Evolutionary conservation across 1,139 yeast species (phyloP).

Genomic region (Yamadazyma pseudoaaseri): DNA sequence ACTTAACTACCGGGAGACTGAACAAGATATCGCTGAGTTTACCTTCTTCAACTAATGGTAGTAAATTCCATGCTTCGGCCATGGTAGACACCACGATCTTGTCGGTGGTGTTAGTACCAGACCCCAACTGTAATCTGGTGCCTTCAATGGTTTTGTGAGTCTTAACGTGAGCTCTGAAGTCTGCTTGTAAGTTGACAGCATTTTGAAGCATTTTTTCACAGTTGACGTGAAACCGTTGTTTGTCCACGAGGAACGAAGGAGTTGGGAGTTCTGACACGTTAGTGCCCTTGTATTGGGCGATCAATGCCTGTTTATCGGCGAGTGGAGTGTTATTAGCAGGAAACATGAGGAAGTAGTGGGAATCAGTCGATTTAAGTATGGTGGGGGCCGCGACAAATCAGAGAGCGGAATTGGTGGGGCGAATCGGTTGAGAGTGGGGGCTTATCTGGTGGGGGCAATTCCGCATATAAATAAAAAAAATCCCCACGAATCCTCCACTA

Average conservation of each 20-base stretch:
- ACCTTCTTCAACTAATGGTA: conserved; percentile 43
- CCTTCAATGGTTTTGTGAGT: conserved; percentile 62
- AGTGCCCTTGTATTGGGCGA: conserved; percentile 25
- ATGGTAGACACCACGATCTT: conserved; percentile 70
- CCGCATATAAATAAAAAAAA: no score
- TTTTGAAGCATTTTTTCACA: conserved; percentile 31
- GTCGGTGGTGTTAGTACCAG: conserved; percentile 27
- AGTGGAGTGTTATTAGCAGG: conserved; percentile 18
- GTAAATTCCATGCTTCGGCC: conserved; percentile 60
- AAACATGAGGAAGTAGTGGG: conserved; percentile 4
- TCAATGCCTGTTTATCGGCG: conserved; percentile 24
- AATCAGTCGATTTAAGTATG: background rate
- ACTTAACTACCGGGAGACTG: conserved; percentile 66
- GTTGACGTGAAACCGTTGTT: conserved; percentile 22
- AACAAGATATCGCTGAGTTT: conserved; percentile 59
- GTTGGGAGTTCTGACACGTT: conserved; percentile 31
- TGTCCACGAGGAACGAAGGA: conserved; percentile 33
- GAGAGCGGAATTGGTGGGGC: background rate
- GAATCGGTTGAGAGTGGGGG: background rate
- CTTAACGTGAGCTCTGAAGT: conserved; percentile 69
- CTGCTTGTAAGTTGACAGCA: conserved; percentile 27
- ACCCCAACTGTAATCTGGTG: conserved; percentile 28
- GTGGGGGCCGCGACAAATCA: background rate
- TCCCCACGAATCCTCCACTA: no score
- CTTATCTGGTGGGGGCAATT: background rate